A percentile compares a stretch with the other conserved stretches of the same genome.
Conservation (phyloP, 495 filamentous ascomycete genomes). For the Cercophora newfieldiana region DNA sequence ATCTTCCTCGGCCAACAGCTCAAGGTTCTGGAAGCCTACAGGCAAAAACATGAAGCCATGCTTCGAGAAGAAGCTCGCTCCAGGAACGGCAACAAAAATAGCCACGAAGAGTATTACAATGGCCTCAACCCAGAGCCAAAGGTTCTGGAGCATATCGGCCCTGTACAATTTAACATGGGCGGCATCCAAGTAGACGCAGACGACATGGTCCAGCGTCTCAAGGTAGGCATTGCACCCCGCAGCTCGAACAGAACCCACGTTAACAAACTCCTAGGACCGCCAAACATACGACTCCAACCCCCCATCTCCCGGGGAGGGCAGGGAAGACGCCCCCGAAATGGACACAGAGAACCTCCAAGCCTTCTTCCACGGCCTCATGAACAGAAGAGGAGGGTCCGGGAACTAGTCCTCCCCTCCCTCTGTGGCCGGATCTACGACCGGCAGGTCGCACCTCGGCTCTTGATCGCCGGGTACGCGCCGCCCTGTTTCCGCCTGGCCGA, state of each 20-base stretch:
- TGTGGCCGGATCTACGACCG: background rate
- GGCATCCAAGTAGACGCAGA: conserved; percentile 97
- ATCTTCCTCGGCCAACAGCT: conserved; percentile 73
- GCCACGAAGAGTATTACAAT: conserved; percentile 29
- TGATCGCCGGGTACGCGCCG: too few relatives aligned
- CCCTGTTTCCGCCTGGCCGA: too few relatives aligned
- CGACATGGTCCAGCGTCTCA: conserved; percentile 86
- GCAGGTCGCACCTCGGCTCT: background rate
- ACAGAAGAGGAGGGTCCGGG: conserved; percentile 26
- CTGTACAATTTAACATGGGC: conserved; percentile 95
- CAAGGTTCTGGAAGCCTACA: conserved; percentile 68
- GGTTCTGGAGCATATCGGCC: conserved; percentile 88
- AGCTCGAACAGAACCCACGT: background rate
- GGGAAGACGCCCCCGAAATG: conserved; percentile 37
- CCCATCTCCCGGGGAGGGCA: conserved; percentile 31
- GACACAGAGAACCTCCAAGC: conserved; percentile 52
- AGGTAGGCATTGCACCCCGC: conserved; percentile 56
- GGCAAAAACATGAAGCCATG: conserved; percentile 61
- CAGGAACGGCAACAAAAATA: conserved; percentile 43
- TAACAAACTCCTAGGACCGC: conserved; percentile 39
- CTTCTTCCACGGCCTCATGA: conserved; percentile 53
- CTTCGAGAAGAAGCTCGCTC: conserved; percentile 48
- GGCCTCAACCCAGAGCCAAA: conserved; percentile 49
- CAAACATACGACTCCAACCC: conserved; percentile 45
- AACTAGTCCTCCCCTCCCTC: background rate